Evolutionary conservation across 352 stramenopile species (phyloP).

Genomic region (Pythium aristosporum): DNA sequence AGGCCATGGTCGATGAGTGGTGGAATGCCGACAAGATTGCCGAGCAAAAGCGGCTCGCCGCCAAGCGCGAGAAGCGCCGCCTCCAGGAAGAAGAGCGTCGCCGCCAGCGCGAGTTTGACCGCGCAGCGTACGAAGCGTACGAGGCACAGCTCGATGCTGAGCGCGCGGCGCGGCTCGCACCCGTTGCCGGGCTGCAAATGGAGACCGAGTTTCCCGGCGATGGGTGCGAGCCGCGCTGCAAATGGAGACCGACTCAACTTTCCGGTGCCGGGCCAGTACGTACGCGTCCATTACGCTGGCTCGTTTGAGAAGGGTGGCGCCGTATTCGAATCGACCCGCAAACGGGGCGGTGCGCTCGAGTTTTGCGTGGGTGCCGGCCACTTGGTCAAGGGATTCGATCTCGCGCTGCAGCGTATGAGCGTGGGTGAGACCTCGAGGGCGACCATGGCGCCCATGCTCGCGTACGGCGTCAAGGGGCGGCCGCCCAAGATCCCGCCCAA

Average conservation of each 20-base stretch:
- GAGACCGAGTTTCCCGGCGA: conserved; percentile 62
- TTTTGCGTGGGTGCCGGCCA: conserved; percentile 72
- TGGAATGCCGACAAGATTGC: conserved; percentile 66
- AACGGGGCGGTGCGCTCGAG: conserved; percentile 59
- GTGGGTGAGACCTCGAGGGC: conserved; percentile 68
- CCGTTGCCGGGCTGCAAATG: conserved; percentile 46
- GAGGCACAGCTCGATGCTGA: conserved; percentile 45
- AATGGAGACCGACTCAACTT: conserved; percentile 51
- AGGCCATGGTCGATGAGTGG: conserved; percentile 55
- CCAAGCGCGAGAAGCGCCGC: conserved; percentile 50
- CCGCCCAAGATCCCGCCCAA: conserved; percentile 70
- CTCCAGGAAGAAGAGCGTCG: conserved; percentile 48
- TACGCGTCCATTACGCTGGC: conserved; percentile 69
- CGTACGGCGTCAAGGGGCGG: conserved; percentile 69
- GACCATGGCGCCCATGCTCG: conserved; percentile 60
- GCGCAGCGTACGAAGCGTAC: conserved; percentile 37
- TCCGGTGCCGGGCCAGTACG: conserved; percentile 58
- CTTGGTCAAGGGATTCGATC: conserved; percentile 67
- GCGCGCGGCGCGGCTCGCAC: conserved; percentile 38
- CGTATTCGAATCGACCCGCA: conserved; percentile 68
- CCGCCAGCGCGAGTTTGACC: conserved; percentile 44
- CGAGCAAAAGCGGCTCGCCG: conserved; percentile 60
- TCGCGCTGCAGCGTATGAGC: conserved; percentile 72
- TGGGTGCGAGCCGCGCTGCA: conserved; percentile 46
- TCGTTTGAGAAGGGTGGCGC: conserved; percentile 48